Evolutionary conservation across 495 filamentous ascomycete species (phyloP).

Genomic region (Talaromyces borbonicus): DNA sequence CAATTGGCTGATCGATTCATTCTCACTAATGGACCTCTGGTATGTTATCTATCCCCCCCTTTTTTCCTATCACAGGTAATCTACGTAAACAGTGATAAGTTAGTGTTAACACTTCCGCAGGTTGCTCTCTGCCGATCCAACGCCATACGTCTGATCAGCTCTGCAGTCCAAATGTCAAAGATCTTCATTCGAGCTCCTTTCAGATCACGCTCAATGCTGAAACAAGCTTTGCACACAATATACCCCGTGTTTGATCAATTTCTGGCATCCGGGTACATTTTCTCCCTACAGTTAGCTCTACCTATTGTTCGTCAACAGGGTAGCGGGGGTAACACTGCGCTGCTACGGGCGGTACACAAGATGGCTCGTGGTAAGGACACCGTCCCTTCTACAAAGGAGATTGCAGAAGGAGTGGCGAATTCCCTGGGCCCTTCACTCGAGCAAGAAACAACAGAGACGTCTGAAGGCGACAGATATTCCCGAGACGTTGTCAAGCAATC

Average conservation of each 20-base stretch:
- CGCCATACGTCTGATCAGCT: conserved; percentile 21
- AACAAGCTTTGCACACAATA: conserved; percentile 28
- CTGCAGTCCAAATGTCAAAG: conserved; percentile 36
- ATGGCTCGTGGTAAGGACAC: conserved; percentile 16
- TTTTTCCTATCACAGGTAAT: not conserved
- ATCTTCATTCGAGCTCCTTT: conserved; percentile 32
- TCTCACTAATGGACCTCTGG: conserved; percentile 37
- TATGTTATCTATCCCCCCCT: conserved; percentile 19
- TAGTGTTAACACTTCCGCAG: conserved; percentile 15
- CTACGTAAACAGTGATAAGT: not conserved
- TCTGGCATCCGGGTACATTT: conserved; percentile 39
- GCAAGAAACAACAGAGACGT: conserved; percentile 25
- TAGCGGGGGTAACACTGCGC: conserved; percentile 31
- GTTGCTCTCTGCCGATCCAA: conserved; percentile 22
- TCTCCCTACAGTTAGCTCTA: conserved; percentile 36
- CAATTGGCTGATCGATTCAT: conserved; percentile 45
- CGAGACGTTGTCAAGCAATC: conserved; percentile 16
- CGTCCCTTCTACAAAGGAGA: conserved; percentile 18
- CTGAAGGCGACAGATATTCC: conserved; percentile 24
- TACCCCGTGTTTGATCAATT: conserved; percentile 32
- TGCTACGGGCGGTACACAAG: conserved; percentile 28
- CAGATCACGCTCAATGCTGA: conserved; percentile 26
- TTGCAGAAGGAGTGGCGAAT: conserved; percentile 34
- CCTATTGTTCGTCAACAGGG: conserved; percentile 28
- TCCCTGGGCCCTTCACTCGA: conserved; percentile 28